These are phyloP conservation scores for Funneliformis caledonium DNA, from an alignment of 371 early-diverging fungal genomes.

Conservation along the genomic window DNA sequence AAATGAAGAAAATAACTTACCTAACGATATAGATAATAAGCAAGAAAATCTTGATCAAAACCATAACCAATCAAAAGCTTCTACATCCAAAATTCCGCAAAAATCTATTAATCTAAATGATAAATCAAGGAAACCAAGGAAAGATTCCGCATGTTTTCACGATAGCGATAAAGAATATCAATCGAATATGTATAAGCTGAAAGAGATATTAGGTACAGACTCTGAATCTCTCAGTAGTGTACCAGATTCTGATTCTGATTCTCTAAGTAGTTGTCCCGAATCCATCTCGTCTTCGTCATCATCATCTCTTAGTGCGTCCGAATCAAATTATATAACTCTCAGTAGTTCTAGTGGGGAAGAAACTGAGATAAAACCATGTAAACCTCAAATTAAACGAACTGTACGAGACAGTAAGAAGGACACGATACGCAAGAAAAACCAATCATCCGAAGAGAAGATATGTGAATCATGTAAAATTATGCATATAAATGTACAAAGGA, in stretches of 20 bases:
- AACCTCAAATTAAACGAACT: not conserved
- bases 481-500: slow-evolving; percentile 34
- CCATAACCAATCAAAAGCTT: not conserved
- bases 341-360: not conserved
- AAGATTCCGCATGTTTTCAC: not conserved
- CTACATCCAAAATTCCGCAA: too few relatives aligned
- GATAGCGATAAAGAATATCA: not conserved
- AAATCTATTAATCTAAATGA: not conserved
- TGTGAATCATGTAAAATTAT: slow-evolving; percentile 36
- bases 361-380: not conserved
- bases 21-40: not conserved
- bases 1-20: slow-evolving; percentile 1
- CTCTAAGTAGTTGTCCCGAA: not conserved
- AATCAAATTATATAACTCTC: not conserved
- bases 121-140: not conserved
- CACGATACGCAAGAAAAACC: not conserved
- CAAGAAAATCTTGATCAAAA: not conserved
- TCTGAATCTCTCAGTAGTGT: slow-evolving; percentile 6
- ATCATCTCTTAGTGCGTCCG: not conserved
- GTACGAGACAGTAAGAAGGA: not conserved
- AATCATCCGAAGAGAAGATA: slow-evolving; percentile 1
- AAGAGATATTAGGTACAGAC: not conserved
- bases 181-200: not conserved
- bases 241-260: slow-evolving; percentile 5
- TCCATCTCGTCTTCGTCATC: not conserved